These are phyloP conservation scores for Mycena sp. DNA, from an alignment of 1,284 basidiomycete species.

Conservation along the genomic window DNA sequence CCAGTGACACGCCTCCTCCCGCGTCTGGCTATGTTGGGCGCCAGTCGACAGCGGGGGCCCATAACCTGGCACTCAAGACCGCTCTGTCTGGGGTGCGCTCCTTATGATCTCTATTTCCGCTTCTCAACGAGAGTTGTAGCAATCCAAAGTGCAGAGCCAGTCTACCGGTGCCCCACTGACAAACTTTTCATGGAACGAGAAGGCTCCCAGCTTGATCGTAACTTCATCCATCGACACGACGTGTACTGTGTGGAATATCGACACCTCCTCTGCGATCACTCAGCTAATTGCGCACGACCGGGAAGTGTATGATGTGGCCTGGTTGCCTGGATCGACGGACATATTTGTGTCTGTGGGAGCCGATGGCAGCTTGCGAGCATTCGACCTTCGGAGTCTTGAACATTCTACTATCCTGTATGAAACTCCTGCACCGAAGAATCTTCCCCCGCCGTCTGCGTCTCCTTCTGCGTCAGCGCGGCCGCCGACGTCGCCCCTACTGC, in stretches of 20 bases:
- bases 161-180: constrained; percentile 90
- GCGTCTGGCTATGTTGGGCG: constrained; percentile 78
- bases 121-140: constrained; percentile 48
- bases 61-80: constrained; percentile 71
- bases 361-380: constrained; percentile 95
- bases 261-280: constrained; percentile 94
- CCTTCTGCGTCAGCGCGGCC: constrained; percentile 70
- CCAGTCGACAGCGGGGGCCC: constrained; percentile 61
- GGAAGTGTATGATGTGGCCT: constrained; percentile 97
- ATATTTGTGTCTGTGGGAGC: constrained; percentile 99
- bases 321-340: constrained; percentile 98
- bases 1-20: constrained; percentile 64
- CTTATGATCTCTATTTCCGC: constrained; percentile 13
- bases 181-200: constrained; percentile 96
- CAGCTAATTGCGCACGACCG: constrained; percentile 98
- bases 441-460: constrained; percentile 64
- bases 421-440: constrained; percentile 82
- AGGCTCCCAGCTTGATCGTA: constrained; percentile 87
- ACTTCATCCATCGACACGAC: constrained; percentile 98
- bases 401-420: constrained; percentile 99
- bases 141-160: constrained; percentile 90
- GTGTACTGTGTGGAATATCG: constrained; percentile 97
- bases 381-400: constrained; percentile 95
- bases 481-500: constrained; percentile 81
- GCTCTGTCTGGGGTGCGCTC: constrained; percentile 84